Evolutionary conservation across 805 yeast genomes (phyloP), one percentile per base, ranked within the genome.

Genomic region (Ogataea minuta): DNA sequence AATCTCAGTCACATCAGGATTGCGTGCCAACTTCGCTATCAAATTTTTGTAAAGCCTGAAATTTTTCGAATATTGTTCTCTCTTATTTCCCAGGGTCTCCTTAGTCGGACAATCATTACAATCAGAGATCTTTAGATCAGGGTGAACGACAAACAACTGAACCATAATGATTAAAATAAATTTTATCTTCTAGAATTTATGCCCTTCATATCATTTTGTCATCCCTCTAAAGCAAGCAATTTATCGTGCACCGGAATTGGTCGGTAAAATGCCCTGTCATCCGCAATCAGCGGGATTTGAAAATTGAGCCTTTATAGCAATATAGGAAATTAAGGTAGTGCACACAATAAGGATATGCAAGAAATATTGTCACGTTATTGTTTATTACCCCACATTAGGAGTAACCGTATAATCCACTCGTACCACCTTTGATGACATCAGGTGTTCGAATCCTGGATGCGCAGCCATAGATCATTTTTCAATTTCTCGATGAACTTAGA

Each of bases 401-500:
- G 21, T 8, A 19, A 24, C 27, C 27, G n/a, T 10, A 24, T 24
- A 23, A 23, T 21, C 23, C 15, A 12, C 28, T 21, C 17, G 14
- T 24, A 29, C 30, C 30, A 26, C 30, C 19, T n/a, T 24, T 24
- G n/a, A 7, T 16, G 8, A n/a, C 12, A 34, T 29, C 29, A 36
- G 17, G 19, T 23, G 23, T 31, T 34, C 6, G 27, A 34, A 7
- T 25, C 28, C 17, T 44, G 50, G 8, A 47, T 49, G 29, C 34
- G 23, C 23, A 45, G 36, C 50, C 50, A 47, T 15, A 78, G 52
- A 10, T 60, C 59, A 29, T 67, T 69, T 50, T 74, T 78, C 44
- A 81, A 54, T 32, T 57, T 57, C 45, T 80, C 85, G 21, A 81
- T 65, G 47, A 75, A 79, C 34, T 71, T 76, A 9, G 68, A 48